Evolutionary conservation across 257 asterid genomes (phyloP).

Genomic region (Scutellaria galericulata): DNA sequence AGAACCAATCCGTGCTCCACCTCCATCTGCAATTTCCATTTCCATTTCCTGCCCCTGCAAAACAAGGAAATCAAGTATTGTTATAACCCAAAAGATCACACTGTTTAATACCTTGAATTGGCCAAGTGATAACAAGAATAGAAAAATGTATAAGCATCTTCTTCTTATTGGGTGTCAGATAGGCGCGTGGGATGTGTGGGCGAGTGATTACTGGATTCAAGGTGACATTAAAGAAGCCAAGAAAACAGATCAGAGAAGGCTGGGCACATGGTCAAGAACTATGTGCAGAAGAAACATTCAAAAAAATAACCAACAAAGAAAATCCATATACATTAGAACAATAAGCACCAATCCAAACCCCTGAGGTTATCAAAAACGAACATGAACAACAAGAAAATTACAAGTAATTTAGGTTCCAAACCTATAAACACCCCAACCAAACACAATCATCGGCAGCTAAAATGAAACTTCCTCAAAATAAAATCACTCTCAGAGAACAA

Average conservation of each 20-base stretch:
- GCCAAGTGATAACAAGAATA: background rate
- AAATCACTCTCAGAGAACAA: background rate
- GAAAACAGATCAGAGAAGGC: constrained; percentile 9
- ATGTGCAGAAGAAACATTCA: background rate
- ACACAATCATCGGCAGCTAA: background rate
- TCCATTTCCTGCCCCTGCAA: constrained; percentile 28
- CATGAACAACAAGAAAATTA: background rate
- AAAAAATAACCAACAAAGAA: background rate
- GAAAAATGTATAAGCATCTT: background rate
- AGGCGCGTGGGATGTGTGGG: background rate
- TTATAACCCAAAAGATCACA: background rate
- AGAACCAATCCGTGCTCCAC: background rate
- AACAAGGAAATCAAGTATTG: background rate
- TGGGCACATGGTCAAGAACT: background rate
- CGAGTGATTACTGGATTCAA: background rate
- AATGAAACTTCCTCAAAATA: background rate
- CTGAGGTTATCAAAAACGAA: background rate
- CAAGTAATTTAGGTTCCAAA: constrained; percentile 12
- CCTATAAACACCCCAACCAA: constrained; percentile 26
- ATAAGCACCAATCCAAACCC: too few species aligned
- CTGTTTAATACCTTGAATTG: background rate
- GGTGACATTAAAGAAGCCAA: constrained; percentile 9
- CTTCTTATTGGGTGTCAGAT: background rate
- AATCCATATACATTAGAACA: too few species aligned
- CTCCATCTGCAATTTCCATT: too few species aligned